These are phyloP conservation scores for Irpex sp. DNA, from an alignment of 1,284 basidiomycete species.

Conservation along the genomic window DNA sequence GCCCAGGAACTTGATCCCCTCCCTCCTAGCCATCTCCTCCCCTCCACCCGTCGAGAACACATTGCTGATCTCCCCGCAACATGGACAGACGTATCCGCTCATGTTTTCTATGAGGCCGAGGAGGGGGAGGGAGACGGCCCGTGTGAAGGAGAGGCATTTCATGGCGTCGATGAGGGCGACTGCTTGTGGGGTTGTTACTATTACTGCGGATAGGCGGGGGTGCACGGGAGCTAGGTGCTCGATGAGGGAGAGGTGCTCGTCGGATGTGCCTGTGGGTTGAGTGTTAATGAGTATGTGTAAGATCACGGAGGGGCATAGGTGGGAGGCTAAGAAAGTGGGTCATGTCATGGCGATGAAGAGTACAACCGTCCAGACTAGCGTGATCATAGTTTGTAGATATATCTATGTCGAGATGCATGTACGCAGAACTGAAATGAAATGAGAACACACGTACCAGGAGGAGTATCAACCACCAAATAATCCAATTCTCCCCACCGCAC, in stretches of 20 bases:
- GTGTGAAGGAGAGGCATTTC: constrained; percentile 94
- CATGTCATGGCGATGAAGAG: background rate
- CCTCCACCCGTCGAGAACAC: constrained; percentile 96
- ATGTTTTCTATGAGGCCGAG: constrained; percentile 97
- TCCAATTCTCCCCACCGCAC: constrained; percentile 97
- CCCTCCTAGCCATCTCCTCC: constrained; percentile 75
- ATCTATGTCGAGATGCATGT: background rate
- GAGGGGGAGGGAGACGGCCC: constrained; percentile 82
- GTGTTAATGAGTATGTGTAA: constrained; percentile 8
- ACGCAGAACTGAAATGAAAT: background rate
- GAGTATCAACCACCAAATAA: constrained; percentile 96
- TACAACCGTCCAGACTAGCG: background rate
- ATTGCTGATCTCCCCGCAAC: constrained; percentile 90
- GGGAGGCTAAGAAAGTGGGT: background rate
- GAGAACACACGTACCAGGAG: constrained; percentile 66
- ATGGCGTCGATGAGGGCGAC: constrained; percentile 93
- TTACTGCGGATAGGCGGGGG: constrained; percentile 73
- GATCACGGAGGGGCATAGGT: background rate
- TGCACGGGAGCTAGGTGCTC: constrained; percentile 90
- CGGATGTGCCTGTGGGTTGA: constrained; percentile 75
- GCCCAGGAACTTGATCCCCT: constrained; percentile 79
- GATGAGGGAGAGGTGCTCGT: constrained; percentile 94
- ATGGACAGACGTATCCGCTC: constrained; percentile 97
- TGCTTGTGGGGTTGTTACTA: constrained; percentile 97
- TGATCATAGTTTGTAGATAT: background rate